Base-by-base conservation (phyloP, 1,139 yeast species). In the Zygosaccharomyces sapae region DNA sequence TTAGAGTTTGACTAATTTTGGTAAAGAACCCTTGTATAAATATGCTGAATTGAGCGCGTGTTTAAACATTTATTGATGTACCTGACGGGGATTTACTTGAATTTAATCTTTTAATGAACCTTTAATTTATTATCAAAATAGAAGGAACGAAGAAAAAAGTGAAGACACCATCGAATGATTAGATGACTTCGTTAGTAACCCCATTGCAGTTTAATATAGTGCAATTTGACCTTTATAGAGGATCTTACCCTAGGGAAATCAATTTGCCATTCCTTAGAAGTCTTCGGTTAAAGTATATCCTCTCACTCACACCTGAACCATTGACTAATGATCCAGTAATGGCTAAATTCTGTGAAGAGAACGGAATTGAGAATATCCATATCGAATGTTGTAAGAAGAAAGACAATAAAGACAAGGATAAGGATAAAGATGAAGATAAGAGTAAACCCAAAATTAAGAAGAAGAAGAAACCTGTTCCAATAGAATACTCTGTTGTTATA, bases 161-260 rank as follows among this genome's bases (percentile, higher is more conserved):
- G 38, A 16, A 46, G 10, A 18, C 41, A 20, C 67, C 33, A 24
- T 45, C 25, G 24, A 36, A 30, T 29, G 20, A 29, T 37, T 29
- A 24, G 33, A 24, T 36, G 34, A 41, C 40, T 47, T 43, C 53
- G 16, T 44, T 84, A 38, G 83, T 85, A 0, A 94, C 97, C 0
- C 97, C 97, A 0, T 72, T 89, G 51, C 74, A 89, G 55, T 92
- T 85, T 67, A 81, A 81, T 43, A 74, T 80, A 5, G 80, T 89
- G 1, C 86, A 85, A 58, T 80, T 86, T 1, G 73, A 77, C 46
- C 70, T 90, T 3, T 86, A 81, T 60, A 71, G 97, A 43, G 97
- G 97, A 0, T 84, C 95, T 1, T 86, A 86, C 58, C 97, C 97
- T 1, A 75, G 94, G 46, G 79, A 80, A 44, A 76, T 83, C 49